A percentile compares a stretch with the other conserved stretches of the same genome.
phyloP scores from a whole-genome alignment of 164 flowering plant species.

The Aristolochia fimbriata region DNA sequence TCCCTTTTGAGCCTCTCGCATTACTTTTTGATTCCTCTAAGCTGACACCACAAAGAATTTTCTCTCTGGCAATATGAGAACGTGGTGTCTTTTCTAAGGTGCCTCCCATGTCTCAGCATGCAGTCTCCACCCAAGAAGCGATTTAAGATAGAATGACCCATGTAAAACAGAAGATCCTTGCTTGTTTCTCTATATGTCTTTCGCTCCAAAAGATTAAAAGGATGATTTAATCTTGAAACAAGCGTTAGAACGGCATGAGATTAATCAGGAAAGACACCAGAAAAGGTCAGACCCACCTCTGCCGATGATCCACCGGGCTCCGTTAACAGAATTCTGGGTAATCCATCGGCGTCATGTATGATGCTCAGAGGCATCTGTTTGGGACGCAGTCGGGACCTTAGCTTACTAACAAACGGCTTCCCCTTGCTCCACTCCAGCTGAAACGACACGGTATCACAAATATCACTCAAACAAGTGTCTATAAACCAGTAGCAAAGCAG shows the following conservation, averaged over 20 bases:
- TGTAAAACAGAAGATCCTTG: too few species aligned
- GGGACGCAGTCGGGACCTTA: not conserved
- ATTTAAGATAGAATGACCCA: too few species aligned
- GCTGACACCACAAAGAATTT: too few species aligned
- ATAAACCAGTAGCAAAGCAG: not conserved
- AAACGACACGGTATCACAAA: not conserved
- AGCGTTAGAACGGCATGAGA: not conserved
- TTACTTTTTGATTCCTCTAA: too few species aligned
- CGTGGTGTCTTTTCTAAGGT: too few species aligned
- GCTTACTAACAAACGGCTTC: not conserved
- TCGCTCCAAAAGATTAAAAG: too few species aligned
- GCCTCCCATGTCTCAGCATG: too few species aligned
- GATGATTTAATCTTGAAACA: not conserved
- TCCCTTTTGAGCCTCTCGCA: too few species aligned
- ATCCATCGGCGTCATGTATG: conserved; percentile 29
- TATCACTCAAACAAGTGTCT: too few species aligned
- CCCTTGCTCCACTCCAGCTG: conserved; percentile 9
- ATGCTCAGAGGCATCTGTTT: conserved; percentile 32
- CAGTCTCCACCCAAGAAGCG: too few species aligned
- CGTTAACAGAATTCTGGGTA: conserved; percentile 40
- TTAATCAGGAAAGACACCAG: not conserved
- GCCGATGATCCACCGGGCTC: conserved; percentile 75
- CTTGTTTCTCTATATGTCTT: too few species aligned
- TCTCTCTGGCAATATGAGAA: too few species aligned
- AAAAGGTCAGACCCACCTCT: conserved; percentile 32